Evolutionary conservation across 495 filamentous ascomycete species (phyloP), one percentile per base, ranked within the genome.

Genomic region (Paragyromitra xinjiangensis): DNA sequence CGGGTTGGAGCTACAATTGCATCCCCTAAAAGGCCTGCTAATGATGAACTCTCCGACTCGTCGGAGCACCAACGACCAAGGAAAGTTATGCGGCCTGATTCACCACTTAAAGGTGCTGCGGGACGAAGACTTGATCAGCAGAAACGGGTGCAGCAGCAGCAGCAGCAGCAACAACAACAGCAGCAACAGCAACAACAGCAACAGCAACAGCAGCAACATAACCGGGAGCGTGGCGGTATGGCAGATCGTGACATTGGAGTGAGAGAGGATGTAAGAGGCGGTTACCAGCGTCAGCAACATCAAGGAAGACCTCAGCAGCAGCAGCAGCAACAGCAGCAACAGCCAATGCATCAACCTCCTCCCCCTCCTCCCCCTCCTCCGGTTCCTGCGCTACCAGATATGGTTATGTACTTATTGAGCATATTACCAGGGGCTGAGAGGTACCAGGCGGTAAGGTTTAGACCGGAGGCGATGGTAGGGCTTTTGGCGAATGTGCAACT

Each of bases 61-160:
- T 81, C 81, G 19, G 81, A 83, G 6, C 84, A 83, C 59, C 56
- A 85, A 69, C 91, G 90, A 14, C 93, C 94, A 3, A 91, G 94
- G 56, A 98, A 98, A 82, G 84, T 95, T 64, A 85, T 87, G 62
- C 90, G 95, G 24, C 93, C 90, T 26, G 94, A 92, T 61, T 97
- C 93, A 16, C 95, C 96, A 0, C 86, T 98, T 34, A 97, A 95
- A 83, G 92, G 91, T 11, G 90, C 90, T 1, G 93, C 94, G 22
- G 91, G 92, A 48, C 90, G 94, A 48, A 89, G 93, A 22, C 85
- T 95, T 24, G 92, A 97, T 80, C 92, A 94, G 82, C 91, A 93
- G 73, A 89, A 88, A 78, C 89, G 91, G 26, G 85, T 87, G 16
- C 85, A 88, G 81, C 87, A 88, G 65, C 83, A 83, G 24, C 29